These are phyloP conservation scores for Aspergillus baeticus DNA, from an alignment of 495 filamentous ascomycete species.

Conservation along the genomic window DNA sequence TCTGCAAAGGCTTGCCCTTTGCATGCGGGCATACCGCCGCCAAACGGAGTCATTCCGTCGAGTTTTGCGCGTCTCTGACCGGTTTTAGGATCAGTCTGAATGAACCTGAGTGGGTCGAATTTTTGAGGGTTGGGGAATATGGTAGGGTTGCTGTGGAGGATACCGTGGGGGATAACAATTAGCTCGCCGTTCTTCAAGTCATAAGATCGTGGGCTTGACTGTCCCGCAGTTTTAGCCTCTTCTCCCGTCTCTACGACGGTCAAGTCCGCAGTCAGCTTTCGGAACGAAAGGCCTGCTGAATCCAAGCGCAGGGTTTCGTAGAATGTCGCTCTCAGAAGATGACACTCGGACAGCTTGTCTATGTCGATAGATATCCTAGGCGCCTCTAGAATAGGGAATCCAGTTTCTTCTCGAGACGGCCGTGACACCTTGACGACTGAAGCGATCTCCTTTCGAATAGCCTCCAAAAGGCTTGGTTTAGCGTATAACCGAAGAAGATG, in stretches of 20 bases:
- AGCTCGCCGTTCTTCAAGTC: slow-evolving; percentile 47
- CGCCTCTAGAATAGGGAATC: slow-evolving; percentile 51
- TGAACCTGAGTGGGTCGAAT: slow-evolving; percentile 53
- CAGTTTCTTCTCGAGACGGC: slow-evolving; percentile 45
- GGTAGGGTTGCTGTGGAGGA: slow-evolving; percentile 47
- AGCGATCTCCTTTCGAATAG: slow-evolving; percentile 52
- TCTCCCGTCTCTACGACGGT: slow-evolving; percentile 42
- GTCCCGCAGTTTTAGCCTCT: slow-evolving; percentile 28
- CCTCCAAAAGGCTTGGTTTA: slow-evolving; percentile 41
- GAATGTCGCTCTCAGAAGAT: slow-evolving; percentile 52
- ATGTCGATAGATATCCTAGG: slow-evolving; percentile 48
- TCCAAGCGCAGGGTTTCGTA: slow-evolving; percentile 56
- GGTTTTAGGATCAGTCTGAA: slow-evolving; percentile 39
- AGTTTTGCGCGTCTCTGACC: slow-evolving; percentile 25
- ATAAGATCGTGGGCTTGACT: slow-evolving; percentile 37
- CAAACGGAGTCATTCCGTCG: slow-evolving; percentile 41
- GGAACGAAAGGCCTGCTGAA: slow-evolving; percentile 45
- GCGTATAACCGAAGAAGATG: slow-evolving; percentile 52
- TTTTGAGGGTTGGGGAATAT: slow-evolving; percentile 48
- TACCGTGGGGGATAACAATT: slow-evolving; percentile 47
- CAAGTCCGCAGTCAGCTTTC: slow-evolving; percentile 42
- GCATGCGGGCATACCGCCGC: slow-evolving; percentile 43
- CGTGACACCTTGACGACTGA: slow-evolving; percentile 45
- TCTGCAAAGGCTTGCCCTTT: slow-evolving; percentile 52
- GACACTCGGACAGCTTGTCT: slow-evolving; percentile 46